Evolutionary conservation across 2,329 filamentous ascomycete species (phyloP).

Genomic region (Epichloe sibirici): DNA sequence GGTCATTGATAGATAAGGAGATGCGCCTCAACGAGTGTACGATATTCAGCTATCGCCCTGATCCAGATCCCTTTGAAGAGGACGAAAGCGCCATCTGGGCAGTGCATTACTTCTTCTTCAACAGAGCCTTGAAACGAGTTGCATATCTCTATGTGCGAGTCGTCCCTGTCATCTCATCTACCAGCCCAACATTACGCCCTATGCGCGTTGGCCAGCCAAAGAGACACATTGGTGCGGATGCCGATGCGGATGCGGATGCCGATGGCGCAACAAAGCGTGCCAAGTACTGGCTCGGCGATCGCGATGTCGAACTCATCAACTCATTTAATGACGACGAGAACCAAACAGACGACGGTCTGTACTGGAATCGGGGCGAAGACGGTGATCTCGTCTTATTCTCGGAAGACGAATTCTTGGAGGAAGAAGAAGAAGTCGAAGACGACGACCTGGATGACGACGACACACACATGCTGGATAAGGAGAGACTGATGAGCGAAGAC

Average conservation of each 20-base stretch:
- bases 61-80: slow-evolving; percentile 81
- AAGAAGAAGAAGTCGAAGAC: slow-evolving; percentile 19
- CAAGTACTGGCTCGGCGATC: slow-evolving; percentile 75
- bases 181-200: slow-evolving; percentile 38
- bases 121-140: slow-evolving; percentile 80
- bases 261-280: slow-evolving; percentile 53
- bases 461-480: slow-evolving; percentile 28
- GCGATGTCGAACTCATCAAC: slow-evolving; percentile 35
- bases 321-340: slow-evolving; percentile 36
- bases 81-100: slow-evolving; percentile 93
- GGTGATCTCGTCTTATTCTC: slow-evolving; percentile 43
- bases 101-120: slow-evolving; percentile 96
- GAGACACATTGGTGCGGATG: slow-evolving; percentile 19
- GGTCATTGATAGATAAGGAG: slow-evolving; percentile 84
- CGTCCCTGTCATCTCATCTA: slow-evolving; percentile 61
- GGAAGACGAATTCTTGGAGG: slow-evolving; percentile 37
- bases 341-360: slow-evolving; percentile 35
- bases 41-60: slow-evolving; percentile 79
- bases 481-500: slow-evolving; percentile 50
- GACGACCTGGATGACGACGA: slow-evolving; percentile 34
- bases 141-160: slow-evolving; percentile 88
- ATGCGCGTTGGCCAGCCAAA: slow-evolving; percentile 17
- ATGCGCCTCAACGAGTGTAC: slow-evolving; percentile 86
- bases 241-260: slow-evolving; percentile 24
- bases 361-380: slow-evolving; percentile 47